Evolutionary conservation across 2,329 filamentous ascomycete species (phyloP).

Genomic region (Cladophialophora carrionii): DNA sequence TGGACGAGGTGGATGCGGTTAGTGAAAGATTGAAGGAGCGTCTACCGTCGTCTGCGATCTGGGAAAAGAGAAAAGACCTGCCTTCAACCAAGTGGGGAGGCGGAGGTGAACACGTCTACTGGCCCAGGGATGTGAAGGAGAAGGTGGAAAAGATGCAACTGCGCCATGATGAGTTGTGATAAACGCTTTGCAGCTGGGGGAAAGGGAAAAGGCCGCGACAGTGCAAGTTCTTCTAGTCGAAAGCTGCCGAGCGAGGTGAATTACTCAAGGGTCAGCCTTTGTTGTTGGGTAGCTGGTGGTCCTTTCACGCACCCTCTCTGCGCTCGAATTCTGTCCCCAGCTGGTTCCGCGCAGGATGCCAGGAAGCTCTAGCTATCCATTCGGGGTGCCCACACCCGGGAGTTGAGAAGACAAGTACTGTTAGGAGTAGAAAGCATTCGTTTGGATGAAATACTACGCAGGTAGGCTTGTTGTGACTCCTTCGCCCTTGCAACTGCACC

Average conservation of each 20-base stretch:
- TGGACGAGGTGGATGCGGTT: conserved; percentile 75
- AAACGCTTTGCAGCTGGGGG: not conserved
- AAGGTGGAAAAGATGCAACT: conserved; percentile 24
- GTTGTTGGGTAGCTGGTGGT: no score
- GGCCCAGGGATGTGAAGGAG: conserved; percentile 24
- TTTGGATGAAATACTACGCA: no score
- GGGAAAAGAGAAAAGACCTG: conserved; percentile 28
- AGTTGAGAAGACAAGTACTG: no score
- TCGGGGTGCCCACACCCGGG: no score
- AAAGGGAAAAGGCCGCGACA: not conserved
- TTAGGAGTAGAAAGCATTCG: no score
- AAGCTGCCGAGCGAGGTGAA: no score
- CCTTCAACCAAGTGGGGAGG: conserved; percentile 27
- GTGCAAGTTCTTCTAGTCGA: not conserved
- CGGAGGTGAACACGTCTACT: conserved; percentile 21
- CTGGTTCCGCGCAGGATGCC: no score
- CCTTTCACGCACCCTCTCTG: no score
- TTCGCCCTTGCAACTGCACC: not conserved
- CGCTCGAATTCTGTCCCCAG: no score
- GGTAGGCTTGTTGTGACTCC: not conserved
- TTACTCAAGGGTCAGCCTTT: no score
- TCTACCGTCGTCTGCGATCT: conserved; percentile 22
- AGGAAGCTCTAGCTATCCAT: no score
- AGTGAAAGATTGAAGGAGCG: conserved; percentile 12
- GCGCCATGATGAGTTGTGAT: conserved; percentile 24